These are phyloP conservation scores for Neofusicoccum parvum DNA, from an alignment of 2,329 filamentous ascomycete genomes.

Conservation along the genomic window DNA sequence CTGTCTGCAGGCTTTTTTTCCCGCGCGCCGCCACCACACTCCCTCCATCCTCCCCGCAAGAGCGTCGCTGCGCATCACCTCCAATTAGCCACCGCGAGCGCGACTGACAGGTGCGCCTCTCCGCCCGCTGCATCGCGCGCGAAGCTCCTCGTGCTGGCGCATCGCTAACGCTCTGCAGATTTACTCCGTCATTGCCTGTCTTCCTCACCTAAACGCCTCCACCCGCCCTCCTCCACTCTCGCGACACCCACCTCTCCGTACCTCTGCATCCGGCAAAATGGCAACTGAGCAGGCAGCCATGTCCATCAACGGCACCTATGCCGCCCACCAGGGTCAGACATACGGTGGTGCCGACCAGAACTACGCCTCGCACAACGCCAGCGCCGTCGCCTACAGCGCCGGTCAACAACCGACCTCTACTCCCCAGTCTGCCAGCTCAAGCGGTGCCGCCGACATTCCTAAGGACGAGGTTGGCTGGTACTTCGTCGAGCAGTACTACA, in stretches of 20 bases:
- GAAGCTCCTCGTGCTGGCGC: constrained; percentile 1
- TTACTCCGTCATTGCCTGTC: constrained; percentile 1
- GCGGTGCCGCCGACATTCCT: constrained; percentile 48
- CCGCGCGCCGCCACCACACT: background rate
- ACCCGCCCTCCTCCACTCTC: constrained; percentile 9
- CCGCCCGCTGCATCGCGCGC: constrained; percentile 9
- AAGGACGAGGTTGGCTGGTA: constrained; percentile 99
- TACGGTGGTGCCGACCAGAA: constrained; percentile 42
- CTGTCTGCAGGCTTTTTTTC: background rate
- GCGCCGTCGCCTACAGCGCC: constrained; percentile 30
- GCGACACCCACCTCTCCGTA: background rate
- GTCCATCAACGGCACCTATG: constrained; percentile 54
- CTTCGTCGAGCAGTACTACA: constrained; percentile 99
- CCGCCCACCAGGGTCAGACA: constrained; percentile 39
- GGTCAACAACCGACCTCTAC: constrained; percentile 28
- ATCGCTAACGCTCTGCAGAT: constrained; percentile 1
- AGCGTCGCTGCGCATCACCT: constrained; percentile 11
- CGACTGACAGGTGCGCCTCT: constrained; percentile 15
- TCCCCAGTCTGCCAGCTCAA: constrained; percentile 24
- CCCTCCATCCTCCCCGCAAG: background rate
- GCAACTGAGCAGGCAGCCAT: constrained; percentile 42
- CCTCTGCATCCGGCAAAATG: constrained; percentile 30
- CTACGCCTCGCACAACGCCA: constrained; percentile 32
- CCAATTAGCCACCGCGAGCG: constrained; percentile 11
- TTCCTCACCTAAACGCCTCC: background rate